Evolutionary conservation across 768 basidiomycete species (phyloP).

Genomic region (Boletus subparvulus): DNA sequence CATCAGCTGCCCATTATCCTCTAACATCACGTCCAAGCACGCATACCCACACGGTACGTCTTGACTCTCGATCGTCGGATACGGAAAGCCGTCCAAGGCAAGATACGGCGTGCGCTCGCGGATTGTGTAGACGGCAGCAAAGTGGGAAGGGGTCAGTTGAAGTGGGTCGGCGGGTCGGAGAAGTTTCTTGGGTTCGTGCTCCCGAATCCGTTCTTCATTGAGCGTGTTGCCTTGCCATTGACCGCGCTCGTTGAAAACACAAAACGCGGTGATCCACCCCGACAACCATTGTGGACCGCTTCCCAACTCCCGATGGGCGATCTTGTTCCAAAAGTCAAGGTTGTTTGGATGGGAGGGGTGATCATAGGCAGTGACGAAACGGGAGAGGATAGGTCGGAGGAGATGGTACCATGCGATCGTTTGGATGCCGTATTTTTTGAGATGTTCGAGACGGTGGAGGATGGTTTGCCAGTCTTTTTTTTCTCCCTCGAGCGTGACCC

Average conservation of each 20-base stretch:
- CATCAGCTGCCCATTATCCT: constrained; percentile 25
- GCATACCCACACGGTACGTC: constrained; percentile 32
- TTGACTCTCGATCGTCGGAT: constrained; percentile 28
- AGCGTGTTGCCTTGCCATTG: constrained; percentile 33
- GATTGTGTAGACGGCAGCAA: constrained; percentile 26
- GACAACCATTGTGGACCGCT: constrained; percentile 35
- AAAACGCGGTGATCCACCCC: constrained; percentile 43
- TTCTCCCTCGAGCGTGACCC: constrained; percentile 44
- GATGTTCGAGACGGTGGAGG: constrained; percentile 37
- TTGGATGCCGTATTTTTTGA: constrained; percentile 37
- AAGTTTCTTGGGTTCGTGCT: constrained; percentile 33
- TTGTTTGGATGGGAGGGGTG: constrained; percentile 28
- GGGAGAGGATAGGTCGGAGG: constrained; percentile 39
- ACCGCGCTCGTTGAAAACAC: constrained; percentile 33
- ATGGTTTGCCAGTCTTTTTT: constrained; percentile 41
- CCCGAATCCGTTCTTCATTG: constrained; percentile 29
- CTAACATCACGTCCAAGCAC: constrained; percentile 29
- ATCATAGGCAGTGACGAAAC: constrained; percentile 40
- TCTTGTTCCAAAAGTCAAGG: constrained; percentile 40
- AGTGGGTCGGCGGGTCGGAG: constrained; percentile 30
- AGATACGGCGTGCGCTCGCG: constrained; percentile 23
- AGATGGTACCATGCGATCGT: constrained; percentile 41
- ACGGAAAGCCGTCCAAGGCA: constrained; percentile 29
- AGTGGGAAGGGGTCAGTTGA: constrained; percentile 24
- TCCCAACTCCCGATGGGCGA: constrained; percentile 28